Percentiles rank a stretch among this genome's conserved stretches.
Evolutionary conservation across 192 early-diverging fungal genomes (phyloP).

Genomic region (Entomortierella beljakovae): DNA sequence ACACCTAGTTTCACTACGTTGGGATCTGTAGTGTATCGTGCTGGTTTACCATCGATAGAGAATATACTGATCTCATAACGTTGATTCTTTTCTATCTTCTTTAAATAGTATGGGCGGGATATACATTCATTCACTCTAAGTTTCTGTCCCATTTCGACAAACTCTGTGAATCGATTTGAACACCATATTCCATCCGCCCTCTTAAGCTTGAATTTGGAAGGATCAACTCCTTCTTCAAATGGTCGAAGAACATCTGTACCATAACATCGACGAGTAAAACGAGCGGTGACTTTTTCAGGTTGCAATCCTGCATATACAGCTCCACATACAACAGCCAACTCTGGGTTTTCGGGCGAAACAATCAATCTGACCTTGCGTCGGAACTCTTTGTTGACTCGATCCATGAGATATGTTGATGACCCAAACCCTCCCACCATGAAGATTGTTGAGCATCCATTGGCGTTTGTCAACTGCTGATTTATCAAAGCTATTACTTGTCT

Average conservation of each 20-base stretch:
- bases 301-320: conserved; percentile 53
- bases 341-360: conserved; percentile 27
- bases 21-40: neutral
- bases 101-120: too few species aligned
- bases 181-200: conserved; percentile 60
- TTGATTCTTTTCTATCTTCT: too few species aligned
- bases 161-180: conserved; percentile 48
- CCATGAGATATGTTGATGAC: too few species aligned
- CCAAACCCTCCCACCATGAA: too few species aligned
- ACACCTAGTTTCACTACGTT: neutral
- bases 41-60: neutral
- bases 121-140: conserved; percentile 61
- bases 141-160: conserved; percentile 59
- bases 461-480: too few species aligned
- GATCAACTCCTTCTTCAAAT: conserved; percentile 59
- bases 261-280: conserved; percentile 60
- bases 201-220: conserved; percentile 53
- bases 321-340: conserved; percentile 47
- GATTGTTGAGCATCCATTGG: too few species aligned
- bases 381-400: conserved; percentile 51
- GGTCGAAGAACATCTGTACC: conserved; percentile 60
- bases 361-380: conserved; percentile 25
- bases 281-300: conserved; percentile 47
- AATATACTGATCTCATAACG: neutral
- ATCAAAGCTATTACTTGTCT: too few species aligned